phyloP scores from a whole-genome alignment of 192 early-diverging fungal genomes.

The Geranomyces variabilis region DNA sequence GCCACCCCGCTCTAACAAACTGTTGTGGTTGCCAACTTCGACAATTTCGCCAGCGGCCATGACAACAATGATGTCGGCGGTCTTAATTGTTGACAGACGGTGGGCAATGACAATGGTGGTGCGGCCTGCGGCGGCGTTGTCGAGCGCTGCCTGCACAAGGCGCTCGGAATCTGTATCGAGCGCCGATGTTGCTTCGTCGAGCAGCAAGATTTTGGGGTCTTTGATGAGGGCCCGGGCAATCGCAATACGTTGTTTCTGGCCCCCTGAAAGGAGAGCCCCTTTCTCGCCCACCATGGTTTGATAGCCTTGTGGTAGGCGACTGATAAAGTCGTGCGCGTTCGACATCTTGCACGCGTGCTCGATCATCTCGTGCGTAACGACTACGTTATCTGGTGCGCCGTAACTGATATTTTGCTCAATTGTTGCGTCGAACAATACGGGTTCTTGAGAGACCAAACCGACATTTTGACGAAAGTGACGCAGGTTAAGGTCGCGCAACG shows the following conservation, averaged over 20 bases:
- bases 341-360: constrained; percentile 53
- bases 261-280: constrained; percentile 74
- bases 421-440: constrained; percentile 82
- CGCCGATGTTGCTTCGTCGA: constrained; percentile 85
- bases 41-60: constrained; percentile 50
- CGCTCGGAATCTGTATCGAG: constrained; percentile 65
- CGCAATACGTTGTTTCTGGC: constrained; percentile 86
- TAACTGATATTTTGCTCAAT: constrained; percentile 81
- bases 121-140: constrained; percentile 55
- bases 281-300: constrained; percentile 53
- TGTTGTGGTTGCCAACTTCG: constrained; percentile 80
- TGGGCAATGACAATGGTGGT: constrained; percentile 62
- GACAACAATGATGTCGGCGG: constrained; percentile 84
- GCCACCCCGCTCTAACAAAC: constrained; percentile 59
- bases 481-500: constrained; percentile 73
- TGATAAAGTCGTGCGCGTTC: constrained; percentile 81
- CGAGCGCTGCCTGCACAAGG: constrained; percentile 67
- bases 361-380: constrained; percentile 14
- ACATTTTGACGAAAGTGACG: constrained; percentile 57
- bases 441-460: constrained; percentile 90
- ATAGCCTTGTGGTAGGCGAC: constrained; percentile 51
- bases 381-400: constrained; percentile 13
- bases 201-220: constrained; percentile 61
- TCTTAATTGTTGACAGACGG: constrained; percentile 82
- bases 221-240: constrained; percentile 71